These are phyloP conservation scores for Nitzschia putrida DNA, from an alignment of 108 stramenopile genomes.

Conservation along the genomic window DNA sequence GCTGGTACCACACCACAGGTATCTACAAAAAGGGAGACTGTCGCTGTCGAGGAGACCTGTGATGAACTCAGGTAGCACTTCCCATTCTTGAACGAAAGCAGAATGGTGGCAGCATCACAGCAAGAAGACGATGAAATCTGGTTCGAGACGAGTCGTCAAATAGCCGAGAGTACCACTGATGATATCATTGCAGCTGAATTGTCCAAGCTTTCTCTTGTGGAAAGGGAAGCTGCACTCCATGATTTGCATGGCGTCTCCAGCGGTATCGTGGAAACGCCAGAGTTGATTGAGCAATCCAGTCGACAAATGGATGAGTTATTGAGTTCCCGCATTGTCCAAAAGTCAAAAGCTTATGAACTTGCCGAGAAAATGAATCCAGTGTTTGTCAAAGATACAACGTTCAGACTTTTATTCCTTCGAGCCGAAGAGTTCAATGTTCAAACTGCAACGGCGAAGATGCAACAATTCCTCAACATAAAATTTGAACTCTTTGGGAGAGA, in stretches of 20 bases:
- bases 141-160: neutral
- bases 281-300: neutral
- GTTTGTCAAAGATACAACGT: neutral
- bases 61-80: too few species aligned
- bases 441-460: neutral
- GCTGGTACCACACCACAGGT: too few species aligned
- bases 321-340: neutral
- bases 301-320: neutral
- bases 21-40: too few species aligned
- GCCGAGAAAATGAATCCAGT: neutral
- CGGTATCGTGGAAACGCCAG: slow-evolving; percentile 4
- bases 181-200: slow-evolving; percentile 14
- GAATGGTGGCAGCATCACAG: too few species aligned
- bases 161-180: neutral
- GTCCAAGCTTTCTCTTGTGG: slow-evolving; percentile 1
- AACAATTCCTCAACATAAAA: slow-evolving; percentile 1
- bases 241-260: slow-evolving; percentile 15
- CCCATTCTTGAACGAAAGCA: too few species aligned
- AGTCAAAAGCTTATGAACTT: slow-evolving; percentile 2
- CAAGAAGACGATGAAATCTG: neutral
- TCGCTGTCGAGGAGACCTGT: too few species aligned
- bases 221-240: slow-evolving; percentile 19
- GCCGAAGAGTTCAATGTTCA: slow-evolving; percentile 17
- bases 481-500: slow-evolving; percentile 24
- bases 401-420: slow-evolving; percentile 12